phyloP scores from a whole-genome alignment of 2,329 filamentous ascomycete species.

The Colletotrichum simmondsii region DNA sequence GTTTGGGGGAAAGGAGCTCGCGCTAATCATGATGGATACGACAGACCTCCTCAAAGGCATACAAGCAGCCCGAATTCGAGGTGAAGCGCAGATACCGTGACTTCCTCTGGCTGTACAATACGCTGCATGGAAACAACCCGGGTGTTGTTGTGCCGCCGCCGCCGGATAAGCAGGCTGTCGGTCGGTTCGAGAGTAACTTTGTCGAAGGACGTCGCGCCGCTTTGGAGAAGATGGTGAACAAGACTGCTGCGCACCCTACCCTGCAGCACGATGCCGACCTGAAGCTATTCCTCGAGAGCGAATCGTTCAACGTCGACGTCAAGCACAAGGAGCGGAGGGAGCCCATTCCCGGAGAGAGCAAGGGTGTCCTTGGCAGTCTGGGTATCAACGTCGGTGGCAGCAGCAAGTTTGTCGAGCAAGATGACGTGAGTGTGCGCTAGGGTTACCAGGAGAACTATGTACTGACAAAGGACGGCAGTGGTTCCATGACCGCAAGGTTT shows the following conservation, averaged over 20 bases:
- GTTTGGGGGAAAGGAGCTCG: not conserved
- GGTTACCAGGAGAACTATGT: no score
- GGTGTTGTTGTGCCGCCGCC: slow-evolving; percentile 95
- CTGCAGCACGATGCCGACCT: slow-evolving; percentile 93
- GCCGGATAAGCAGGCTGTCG: slow-evolving; percentile 97
- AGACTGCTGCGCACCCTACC: slow-evolving; percentile 87
- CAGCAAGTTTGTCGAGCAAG: slow-evolving; percentile 96
- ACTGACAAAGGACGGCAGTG: slow-evolving; percentile 65
- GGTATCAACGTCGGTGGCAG: slow-evolving; percentile 81
- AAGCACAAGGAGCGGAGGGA: slow-evolving; percentile 98
- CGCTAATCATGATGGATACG: slow-evolving; percentile 34
- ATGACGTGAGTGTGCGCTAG: slow-evolving; percentile 74
- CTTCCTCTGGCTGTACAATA: slow-evolving; percentile 97
- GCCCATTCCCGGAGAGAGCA: slow-evolving; percentile 86
- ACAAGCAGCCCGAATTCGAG: slow-evolving; percentile 90
- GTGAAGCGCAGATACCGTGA: slow-evolving; percentile 95
- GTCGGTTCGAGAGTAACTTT: slow-evolving; percentile 95
- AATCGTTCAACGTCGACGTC: slow-evolving; percentile 94
- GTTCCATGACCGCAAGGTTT: slow-evolving; percentile 97
- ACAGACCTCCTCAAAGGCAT: slow-evolving; percentile 94
- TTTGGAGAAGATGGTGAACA: slow-evolving; percentile 97
- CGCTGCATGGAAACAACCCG: slow-evolving; percentile 92
- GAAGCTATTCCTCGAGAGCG: slow-evolving; percentile 97
- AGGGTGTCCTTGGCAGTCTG: slow-evolving; percentile 89
- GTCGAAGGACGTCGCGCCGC: slow-evolving; percentile 92